Evolutionary conservation across 345 rosid genomes (phyloP), one percentile per base, ranked within the genome.

Genomic region (Brassica cretica): DNA sequence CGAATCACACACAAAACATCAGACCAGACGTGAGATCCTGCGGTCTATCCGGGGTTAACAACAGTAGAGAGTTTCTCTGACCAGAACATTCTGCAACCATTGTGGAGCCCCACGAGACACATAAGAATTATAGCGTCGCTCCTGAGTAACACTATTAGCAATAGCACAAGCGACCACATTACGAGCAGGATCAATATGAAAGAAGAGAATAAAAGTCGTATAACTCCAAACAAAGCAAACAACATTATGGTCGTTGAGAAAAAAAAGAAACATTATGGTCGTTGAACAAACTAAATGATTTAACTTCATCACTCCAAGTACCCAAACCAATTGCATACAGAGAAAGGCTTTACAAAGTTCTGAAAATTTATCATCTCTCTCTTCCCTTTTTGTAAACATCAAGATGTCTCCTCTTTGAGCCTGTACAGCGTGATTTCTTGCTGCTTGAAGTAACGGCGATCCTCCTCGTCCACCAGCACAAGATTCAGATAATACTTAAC

Each of bases 391-490:
- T 30, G 62, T 71, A 44, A 66, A 61, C 82, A 79, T 73, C 71
- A 79, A 73, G 82, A 25, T 25, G 66, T 5, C 6, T 79, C 82
- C 77, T 91, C 99, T 77, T 86, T 86, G 79, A 90, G 86, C 94
- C 98, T 84, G 85, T 84, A 95, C 68, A 95, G 84, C 19, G 97
- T 91, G 49, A 95, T 87, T 80, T 95, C 99, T 76, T 95, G 98
- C 85, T 95, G 98, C 87, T 91, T 95, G 77, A 95, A 95, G 77
- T 95, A 95, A 68, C 98, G 89, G 44, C 98, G 91, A 73, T 93
- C 99, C 84, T 95, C 99, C 80, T 93, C 99, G 77, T 95, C 98
- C 2, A 95, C 94, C 68, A 95, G 86, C 62, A 95, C 98, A 58
- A 95, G 97, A 81, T 95, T 95, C 90, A 95, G 84, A 82, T 88